A percentile compares a stretch with the other conserved stretches of the same genome.
phyloP scores from a whole-genome alignment of 2,329 filamentous ascomycete genomes.

The Ophiostoma novo-ulmi region DNA sequence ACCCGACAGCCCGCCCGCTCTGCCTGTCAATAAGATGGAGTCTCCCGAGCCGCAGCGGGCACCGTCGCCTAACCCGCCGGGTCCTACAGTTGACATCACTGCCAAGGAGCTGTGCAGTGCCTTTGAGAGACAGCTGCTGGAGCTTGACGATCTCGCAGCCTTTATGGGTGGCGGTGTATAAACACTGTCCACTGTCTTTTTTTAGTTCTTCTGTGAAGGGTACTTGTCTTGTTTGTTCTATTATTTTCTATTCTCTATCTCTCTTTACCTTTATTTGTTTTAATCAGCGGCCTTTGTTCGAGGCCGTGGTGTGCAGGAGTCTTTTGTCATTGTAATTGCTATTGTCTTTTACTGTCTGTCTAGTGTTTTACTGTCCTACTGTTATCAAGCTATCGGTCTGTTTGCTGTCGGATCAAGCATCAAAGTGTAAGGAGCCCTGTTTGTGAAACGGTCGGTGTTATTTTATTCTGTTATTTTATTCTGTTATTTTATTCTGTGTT shows the following conservation, averaged over 20 bases:
- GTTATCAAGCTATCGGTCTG: neutral
- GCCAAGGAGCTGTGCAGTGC: conserved; percentile 53
- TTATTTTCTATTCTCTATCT: neutral
- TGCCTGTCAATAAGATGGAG: conserved; percentile 32
- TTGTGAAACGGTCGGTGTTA: neutral
- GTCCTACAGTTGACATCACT: conserved; percentile 48
- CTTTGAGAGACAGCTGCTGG: conserved; percentile 56
- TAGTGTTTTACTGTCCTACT: neutral
- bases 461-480: neutral
- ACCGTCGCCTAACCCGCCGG: conserved; percentile 28
- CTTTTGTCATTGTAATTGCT: neutral
- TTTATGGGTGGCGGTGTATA: conserved; percentile 60
- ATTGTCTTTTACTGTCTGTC: neutral
- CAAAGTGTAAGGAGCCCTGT: conserved; percentile 9
- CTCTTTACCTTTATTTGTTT: neutral
- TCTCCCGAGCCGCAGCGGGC: conserved; percentile 34
- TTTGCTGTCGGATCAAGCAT: neutral
- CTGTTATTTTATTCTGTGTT: neutral
- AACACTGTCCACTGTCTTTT: conserved; percentile 15
- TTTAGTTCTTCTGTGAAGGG: conserved; percentile 1
- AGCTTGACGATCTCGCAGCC: conserved; percentile 56
- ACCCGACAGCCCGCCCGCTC: conserved; percentile 40
- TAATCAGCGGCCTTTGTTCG: conserved; percentile 15
- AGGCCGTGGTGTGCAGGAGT: conserved; percentile 11
- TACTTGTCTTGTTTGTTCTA: neutral